Percentiles rank a stretch among this genome's conserved stretches.
phyloP scores from a whole-genome alignment of 1,284 basidiomycete species.

The Sphagnurus paluster region DNA sequence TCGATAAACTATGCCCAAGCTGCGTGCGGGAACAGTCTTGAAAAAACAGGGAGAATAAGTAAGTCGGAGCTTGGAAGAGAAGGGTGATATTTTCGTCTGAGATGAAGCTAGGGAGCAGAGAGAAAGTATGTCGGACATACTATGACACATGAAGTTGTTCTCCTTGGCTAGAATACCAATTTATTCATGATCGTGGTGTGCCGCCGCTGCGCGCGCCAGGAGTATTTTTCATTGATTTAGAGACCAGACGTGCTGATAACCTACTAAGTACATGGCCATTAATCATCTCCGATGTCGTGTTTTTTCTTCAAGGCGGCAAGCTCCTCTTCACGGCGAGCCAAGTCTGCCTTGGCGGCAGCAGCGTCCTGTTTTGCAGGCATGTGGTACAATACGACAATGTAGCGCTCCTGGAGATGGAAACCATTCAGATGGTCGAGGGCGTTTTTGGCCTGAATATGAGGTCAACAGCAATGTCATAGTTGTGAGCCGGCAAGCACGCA shows the following conservation, averaged over 20 bases:
- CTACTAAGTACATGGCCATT: constrained; percentile 27
- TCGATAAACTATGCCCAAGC: constrained; percentile 45
- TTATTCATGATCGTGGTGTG: not conserved
- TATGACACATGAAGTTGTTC: constrained; percentile 8
- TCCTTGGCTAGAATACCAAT: constrained; percentile 2
- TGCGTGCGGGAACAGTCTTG: constrained; percentile 23
- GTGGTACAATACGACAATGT: constrained; percentile 97
- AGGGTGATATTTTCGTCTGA: not conserved
- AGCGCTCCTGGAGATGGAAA: constrained; percentile 97
- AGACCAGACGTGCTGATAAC: constrained; percentile 12
- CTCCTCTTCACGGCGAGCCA: constrained; percentile 91
- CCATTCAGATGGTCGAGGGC: constrained; percentile 96
- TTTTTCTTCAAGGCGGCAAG: constrained; percentile 85
- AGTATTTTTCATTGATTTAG: constrained; percentile 8
- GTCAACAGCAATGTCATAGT: constrained; percentile 16
- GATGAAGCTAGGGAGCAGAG: not conserved
- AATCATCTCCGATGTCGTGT: constrained; percentile 78
- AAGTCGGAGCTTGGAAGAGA: not conserved
- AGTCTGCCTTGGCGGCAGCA: constrained; percentile 88
- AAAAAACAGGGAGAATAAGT: not conserved
- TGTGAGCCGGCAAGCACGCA: constrained; percentile 39
- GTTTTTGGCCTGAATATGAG: constrained; percentile 76
- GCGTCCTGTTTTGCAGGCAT: constrained; percentile 96
- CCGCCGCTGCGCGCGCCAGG: constrained; percentile 13
- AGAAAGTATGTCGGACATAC: constrained; percentile 15